phyloP scores from a whole-genome alignment of 2,329 filamentous ascomycete species.

The Colletotrichum tropicicola region DNA sequence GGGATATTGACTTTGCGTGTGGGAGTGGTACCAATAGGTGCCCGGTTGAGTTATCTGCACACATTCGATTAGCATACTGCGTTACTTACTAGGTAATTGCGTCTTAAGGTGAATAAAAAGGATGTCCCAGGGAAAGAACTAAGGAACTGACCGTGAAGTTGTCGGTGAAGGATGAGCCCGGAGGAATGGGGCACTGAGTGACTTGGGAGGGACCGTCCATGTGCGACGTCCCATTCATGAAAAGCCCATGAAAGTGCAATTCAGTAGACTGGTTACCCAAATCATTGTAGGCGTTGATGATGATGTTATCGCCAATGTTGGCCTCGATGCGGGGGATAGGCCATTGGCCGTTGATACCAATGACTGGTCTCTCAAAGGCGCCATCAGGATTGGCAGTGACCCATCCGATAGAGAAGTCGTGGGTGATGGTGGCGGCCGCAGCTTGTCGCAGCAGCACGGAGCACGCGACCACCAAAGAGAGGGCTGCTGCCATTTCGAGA shows the following conservation, averaged over 20 bases:
- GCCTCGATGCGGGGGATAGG: conserved; percentile 74
- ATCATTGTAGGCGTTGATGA: conserved; percentile 67
- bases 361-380: conserved; percentile 68
- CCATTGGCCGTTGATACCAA: conserved; percentile 82
- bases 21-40: conserved; percentile 84
- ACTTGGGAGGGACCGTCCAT: conserved; percentile 78
- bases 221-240: conserved; percentile 70
- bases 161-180: conserved; percentile 74
- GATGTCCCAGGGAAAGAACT: too few relatives aligned
- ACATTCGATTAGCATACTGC: too few relatives aligned
- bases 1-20: conserved; percentile 73
- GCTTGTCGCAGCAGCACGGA: neutral
- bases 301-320: conserved; percentile 67
- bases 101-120: too few relatives aligned
- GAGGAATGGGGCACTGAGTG: conserved; percentile 73
- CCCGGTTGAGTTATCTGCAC: conserved; percentile 70
- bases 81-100: too few relatives aligned
- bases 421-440: conserved; percentile 54
- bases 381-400: conserved; percentile 78
- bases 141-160: conserved; percentile 70
- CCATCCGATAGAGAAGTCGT: conserved; percentile 78
- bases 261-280: conserved; percentile 71
- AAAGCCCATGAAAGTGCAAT: conserved; percentile 77
- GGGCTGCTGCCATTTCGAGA: neutral
- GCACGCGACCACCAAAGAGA: neutral